These are phyloP conservation scores for Sporobolomyces phaffii DNA, from an alignment of 768 basidiomycete species.

Conservation along the genomic window DNA sequence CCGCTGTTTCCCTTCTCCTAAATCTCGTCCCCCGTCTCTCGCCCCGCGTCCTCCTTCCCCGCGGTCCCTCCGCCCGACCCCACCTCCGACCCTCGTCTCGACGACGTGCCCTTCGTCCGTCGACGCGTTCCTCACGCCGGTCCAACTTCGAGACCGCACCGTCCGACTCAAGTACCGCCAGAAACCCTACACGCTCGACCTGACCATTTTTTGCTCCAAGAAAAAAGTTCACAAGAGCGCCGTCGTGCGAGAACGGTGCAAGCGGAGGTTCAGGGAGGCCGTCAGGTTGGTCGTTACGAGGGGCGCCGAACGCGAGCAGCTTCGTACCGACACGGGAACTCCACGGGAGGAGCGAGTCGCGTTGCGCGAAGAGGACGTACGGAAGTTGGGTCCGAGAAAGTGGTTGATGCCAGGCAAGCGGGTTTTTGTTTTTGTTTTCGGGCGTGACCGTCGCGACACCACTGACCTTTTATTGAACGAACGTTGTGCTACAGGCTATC, in stretches of 20 bases:
- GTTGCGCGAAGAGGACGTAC: slow-evolving; percentile 10
- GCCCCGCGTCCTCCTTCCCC: neutral
- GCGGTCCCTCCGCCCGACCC: neutral
- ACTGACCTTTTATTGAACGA: neutral
- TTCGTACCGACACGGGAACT: no score
- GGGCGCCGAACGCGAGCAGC: no score
- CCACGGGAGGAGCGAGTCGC: neutral
- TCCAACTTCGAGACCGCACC: neutral
- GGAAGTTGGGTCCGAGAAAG: slow-evolving; percentile 18
- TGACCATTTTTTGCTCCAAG: slow-evolving; percentile 32
- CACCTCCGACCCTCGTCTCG: neutral
- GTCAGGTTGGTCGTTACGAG: slow-evolving; percentile 28
- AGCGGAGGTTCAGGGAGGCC: slow-evolving; percentile 26
- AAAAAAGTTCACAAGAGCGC: slow-evolving; percentile 34
- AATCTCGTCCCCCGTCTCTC: neutral
- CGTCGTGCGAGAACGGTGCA: slow-evolving; percentile 19
- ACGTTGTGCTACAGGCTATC: neutral
- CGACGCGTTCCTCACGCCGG: neutral
- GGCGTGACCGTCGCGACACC: neutral
- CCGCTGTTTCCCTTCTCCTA: slow-evolving; percentile 14
- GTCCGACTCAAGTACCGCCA: neutral
- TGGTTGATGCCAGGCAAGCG: slow-evolving; percentile 23
- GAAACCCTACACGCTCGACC: slow-evolving; percentile 27
- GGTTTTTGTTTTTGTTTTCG: no score
- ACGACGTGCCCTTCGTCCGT: neutral